Base-by-base conservation (phyloP, 1,284 basidiomycete species). In the Malassezia restricta region DNA sequence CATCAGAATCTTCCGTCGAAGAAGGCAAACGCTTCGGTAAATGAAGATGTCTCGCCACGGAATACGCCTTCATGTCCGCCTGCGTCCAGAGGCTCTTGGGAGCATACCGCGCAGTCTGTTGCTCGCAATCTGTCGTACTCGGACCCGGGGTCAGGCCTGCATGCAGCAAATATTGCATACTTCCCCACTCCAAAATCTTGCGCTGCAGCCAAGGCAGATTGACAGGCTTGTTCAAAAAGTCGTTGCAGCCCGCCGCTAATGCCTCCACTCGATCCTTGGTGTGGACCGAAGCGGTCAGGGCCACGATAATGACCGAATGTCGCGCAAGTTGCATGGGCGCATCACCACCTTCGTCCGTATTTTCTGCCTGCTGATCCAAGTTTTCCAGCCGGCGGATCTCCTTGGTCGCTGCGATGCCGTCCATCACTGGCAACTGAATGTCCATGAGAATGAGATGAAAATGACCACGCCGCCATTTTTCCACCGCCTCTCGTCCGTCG, bases 401-500 rank as follows among this genome's bases (percentile, higher is more conserved):
- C 66, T 90, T 91, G 0, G 94, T 98, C 3, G 94, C 94, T 69
- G 87, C 82, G 45, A 98, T 95, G 27, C 94, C 94, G 74, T 94
- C 87, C 86, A 96, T 95, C 62, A 96, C 85, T 6, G 94, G 94
- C 79, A 99, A 87, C 76, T 96, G 92, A 57, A 99, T 96, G 76
- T 99, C 94, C 94, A 99, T 99, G 88, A 99, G 76, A 56, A 99
- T 96, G 48, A 98, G 78, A 77, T 99, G 92, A 75, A 95, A 99
- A 40, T 81, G 83, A 8, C 94, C 94, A 8, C 82, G 85, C 58
- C 81, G 81, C 91, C 94, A 99, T 74, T 95, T 95, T 61, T 89
- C 81, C 8, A 99, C 87, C 0, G 94, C 94, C 75, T 98, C 91
- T 57, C 84, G 81, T 33, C 94, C 94, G 73, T 98, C 89, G 71